These are phyloP conservation scores for Tricladium varicosporioides DNA, from an alignment of 2,329 filamentous ascomycete species.

Conservation along the genomic window DNA sequence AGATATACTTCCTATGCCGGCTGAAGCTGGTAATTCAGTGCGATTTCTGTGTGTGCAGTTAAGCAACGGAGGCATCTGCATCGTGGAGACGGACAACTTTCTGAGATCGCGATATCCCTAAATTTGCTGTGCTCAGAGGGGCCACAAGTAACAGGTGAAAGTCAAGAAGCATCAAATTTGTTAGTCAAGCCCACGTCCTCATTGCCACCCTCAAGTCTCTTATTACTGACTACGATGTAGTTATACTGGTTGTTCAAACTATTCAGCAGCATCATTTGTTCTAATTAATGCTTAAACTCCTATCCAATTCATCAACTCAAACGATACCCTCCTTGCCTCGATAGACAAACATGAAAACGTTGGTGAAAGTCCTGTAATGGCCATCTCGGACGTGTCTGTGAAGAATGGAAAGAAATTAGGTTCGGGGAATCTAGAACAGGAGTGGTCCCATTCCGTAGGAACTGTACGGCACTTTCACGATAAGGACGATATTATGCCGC, in stretches of 20 bases:
- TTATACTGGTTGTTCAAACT: background rate
- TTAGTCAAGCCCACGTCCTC: too few relatives aligned
- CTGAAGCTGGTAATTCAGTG: too few relatives aligned
- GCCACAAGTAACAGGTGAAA: too few relatives aligned
- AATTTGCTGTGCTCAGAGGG: too few relatives aligned
- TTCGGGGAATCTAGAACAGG: constrained; percentile 5
- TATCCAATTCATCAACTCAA: constrained; percentile 16
- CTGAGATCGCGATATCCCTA: too few relatives aligned
- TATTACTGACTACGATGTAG: background rate
- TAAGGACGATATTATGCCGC: constrained; percentile 17
- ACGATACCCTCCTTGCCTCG: constrained; percentile 11
- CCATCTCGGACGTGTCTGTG: background rate
- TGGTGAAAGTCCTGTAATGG: constrained; percentile 17
- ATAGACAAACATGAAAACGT: constrained; percentile 11
- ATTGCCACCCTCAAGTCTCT: too few relatives aligned
- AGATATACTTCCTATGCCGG: too few relatives aligned
- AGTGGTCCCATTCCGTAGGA: constrained; percentile 14
- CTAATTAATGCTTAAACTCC: constrained; percentile 19
- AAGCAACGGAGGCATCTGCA: too few relatives aligned
- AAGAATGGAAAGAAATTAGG: constrained; percentile 13
- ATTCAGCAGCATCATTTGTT: constrained; percentile 20
- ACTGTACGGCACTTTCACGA: constrained; percentile 19
- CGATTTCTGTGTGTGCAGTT: too few relatives aligned
- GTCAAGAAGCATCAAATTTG: too few relatives aligned
- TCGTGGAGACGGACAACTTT: too few relatives aligned